Base-by-base conservation (phyloP, 371 early-diverging fungal species). In the Mucor piriformis region DNA sequence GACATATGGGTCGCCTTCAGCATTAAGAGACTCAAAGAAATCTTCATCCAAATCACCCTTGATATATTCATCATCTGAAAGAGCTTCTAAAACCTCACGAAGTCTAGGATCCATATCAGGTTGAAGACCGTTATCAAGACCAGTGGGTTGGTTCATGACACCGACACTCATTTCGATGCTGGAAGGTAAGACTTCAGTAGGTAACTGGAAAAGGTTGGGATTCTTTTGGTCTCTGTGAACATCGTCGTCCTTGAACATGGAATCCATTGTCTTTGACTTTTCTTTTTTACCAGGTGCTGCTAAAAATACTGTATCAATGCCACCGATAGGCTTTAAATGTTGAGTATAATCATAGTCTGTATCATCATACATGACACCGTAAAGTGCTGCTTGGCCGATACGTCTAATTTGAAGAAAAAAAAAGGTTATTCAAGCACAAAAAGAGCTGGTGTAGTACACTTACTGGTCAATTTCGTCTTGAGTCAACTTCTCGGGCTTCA, bases 271-370 rank as follows among this genome's bases (percentile, higher is more conserved):
- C 65, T 71, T 73, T 47, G 64, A 57, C 50, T 77, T 75, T 32
- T 75, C 70, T 40, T 73, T 67, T 24, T 68, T 69, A 13, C 46
- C 46, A 12, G 89, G 82, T 13, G 92, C 90, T 55, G 86, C 86
- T 61, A 97, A 64, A 57, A 91, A 89, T 34, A 95, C 89, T 10
- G 93, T 92, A 48, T 87, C 90, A 7, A 90, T 82, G 29, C 95
- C 96, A n/a, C 97, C 97, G 12, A 96, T 93, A 15, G 84, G 76
- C 49, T 86, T 88, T 72, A 98, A 80, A 64, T 98, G 97, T 81
- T 96, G 88, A 55, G 88, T 80, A 73, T 98, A 98, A 72, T 98
- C 94, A 70, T 97, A 98, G 21, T 91, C 81, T 23, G 83, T 77
- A 71, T 97, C 95, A 55, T 91, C 90, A 72, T 88, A 93, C 62